Evolutionary conservation across 768 basidiomycete genomes (phyloP), one percentile per base, ranked within the genome.

Genomic region (Mrakia blollopis): DNA sequence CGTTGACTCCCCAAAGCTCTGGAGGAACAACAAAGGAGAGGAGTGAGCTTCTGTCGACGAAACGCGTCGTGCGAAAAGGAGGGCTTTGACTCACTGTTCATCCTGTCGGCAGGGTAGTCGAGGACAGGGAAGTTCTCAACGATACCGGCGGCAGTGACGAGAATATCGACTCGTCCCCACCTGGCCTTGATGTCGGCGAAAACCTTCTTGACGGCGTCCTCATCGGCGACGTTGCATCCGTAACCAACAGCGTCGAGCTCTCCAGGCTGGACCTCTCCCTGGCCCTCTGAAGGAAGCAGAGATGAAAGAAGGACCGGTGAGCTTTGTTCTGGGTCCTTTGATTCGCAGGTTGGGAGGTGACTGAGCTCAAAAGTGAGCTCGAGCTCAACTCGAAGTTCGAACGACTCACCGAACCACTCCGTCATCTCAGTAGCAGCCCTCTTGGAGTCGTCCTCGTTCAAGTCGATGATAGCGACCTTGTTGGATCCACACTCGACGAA

Each of bases 131-230:
- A 92, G 85, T 94, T 95, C 85, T 95, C 91, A 80, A 91, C 89
- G 78, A 93, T 92, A 52, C 92, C 85, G 88, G 95, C 95, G 72
- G 96, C 94, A 74, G 91, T 94, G 75, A 94, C 92, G 69, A 92
- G 91, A 25, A 89, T 88, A 83, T 96, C 93, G 32, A 96, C 84
- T 30, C 89, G 87, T 2, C 84, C 84, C 44, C 81, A 84, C 65
- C 80, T 63, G 60, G 91, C 84, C 79, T 88, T 86, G 74, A 92
- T 87, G 18, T 86, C 84, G 57, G 86, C 84, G 81, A 90, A 95
- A 14, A 91, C 90, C 28, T 86, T 87, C 81, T 92, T 88, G 52
- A 98, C 93, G 13, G 89, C 88, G 13, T 85, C 81, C 85, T 98
- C 94, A 39, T 90, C 89, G 0, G 93, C 88, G 35, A 98, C 94